Percentiles rank a stretch among this genome's conserved stretches.
Evolutionary conservation across 192 early-diverging fungal genomes (phyloP).

Genomic region (Rhizophagus sp.): DNA sequence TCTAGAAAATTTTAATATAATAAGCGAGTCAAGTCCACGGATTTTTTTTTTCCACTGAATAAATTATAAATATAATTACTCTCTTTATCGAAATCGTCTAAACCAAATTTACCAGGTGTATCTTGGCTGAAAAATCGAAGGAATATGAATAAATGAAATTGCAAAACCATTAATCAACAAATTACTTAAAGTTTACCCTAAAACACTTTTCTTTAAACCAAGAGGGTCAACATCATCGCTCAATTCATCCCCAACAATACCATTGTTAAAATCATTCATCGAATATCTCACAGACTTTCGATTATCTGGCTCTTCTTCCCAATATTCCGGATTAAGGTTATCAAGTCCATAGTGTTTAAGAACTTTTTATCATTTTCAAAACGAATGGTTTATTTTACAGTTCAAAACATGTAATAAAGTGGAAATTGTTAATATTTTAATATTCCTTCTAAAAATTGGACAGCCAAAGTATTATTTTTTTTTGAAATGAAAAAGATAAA

Average conservation of each 20-base stretch:
- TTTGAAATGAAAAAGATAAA: no score
- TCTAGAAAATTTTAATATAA: conserved; percentile 39
- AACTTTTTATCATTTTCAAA: conserved; percentile 31
- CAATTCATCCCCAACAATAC: neutral
- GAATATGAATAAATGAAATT: neutral
- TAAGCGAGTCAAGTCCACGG: no score
- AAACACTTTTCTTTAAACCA: conserved; percentile 36
- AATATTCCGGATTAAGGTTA: conserved; percentile 45
- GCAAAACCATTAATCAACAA: neutral
- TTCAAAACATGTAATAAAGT: no score
- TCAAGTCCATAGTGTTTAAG: conserved; percentile 57
- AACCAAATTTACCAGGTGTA: neutral
- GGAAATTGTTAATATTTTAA: no score
- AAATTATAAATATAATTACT: conserved; percentile 3
- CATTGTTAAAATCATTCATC: conserved; percentile 30
- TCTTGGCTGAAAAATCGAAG: neutral
- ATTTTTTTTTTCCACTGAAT: neutral
- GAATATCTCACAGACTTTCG: conserved; percentile 35
- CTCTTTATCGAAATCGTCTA: neutral
- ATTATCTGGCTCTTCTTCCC: conserved; percentile 50
- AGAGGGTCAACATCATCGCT: conserved; percentile 50
- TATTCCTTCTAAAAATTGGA: no score
- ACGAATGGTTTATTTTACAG: neutral
- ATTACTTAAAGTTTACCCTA: neutral
- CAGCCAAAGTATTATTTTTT: no score